Evolutionary conservation across 1,284 basidiomycete genomes (phyloP).

Genomic region (Ganoderma multipileum): DNA sequence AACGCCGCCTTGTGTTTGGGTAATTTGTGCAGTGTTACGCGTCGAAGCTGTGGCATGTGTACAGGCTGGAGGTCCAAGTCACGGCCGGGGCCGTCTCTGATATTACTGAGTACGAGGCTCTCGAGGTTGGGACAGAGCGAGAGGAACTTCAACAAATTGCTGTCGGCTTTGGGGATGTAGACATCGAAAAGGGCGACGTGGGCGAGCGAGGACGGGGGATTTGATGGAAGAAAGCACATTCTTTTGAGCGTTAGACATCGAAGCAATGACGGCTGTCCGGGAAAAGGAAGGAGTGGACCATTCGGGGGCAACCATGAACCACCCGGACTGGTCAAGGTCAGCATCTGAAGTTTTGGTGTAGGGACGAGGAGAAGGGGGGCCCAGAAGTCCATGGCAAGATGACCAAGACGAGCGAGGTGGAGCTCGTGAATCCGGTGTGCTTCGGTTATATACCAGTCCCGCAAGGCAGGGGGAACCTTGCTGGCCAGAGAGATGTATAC

Average conservation of each 20-base stretch:
- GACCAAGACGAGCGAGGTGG: constrained; percentile 9
- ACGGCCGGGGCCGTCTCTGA: not conserved
- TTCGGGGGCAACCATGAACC: not conserved
- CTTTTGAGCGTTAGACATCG: constrained; percentile 6
- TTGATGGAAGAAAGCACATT: constrained; percentile 9
- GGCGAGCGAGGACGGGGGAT: constrained; percentile 3
- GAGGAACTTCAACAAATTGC: constrained; percentile 6
- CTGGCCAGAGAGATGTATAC: not conserved
- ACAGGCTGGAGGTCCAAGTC: not conserved
- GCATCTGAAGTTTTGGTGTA: not conserved
- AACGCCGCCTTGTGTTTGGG: not conserved
- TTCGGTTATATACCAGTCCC: constrained; percentile 10
- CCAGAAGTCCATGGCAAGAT: constrained; percentile 9
- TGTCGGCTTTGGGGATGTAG: constrained; percentile 5
- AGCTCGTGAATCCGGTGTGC: constrained; percentile 12
- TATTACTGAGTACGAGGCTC: constrained; percentile 5
- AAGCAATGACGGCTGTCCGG: not conserved
- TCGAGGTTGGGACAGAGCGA: constrained; percentile 8
- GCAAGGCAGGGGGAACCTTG: not conserved
- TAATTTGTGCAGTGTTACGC: not conserved
- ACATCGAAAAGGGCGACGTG: constrained; percentile 11
- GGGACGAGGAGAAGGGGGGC: constrained; percentile 4
- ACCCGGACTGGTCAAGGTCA: not conserved
- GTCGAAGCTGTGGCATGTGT: not conserved
- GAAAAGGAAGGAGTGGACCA: not conserved